A percentile compares a stretch with the other conserved stretches of the same genome.
Conservation (phyloP, 768 basidiomycete genomes). For the Xerocomellus chrysenteron region DNA sequence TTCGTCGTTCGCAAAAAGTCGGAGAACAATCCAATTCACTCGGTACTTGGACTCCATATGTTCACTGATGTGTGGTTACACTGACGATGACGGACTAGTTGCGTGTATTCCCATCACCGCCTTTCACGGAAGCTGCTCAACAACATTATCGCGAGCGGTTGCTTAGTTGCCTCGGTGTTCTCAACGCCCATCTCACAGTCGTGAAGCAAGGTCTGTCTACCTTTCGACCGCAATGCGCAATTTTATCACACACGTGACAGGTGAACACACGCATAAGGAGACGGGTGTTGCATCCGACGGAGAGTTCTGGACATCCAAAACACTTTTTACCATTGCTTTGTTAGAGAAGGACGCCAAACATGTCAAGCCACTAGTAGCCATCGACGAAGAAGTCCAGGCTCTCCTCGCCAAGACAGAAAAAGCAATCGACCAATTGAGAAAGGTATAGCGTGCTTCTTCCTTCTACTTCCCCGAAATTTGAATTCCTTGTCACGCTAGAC, state of each 20-base stretch:
- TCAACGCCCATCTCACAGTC: conserved; percentile 55
- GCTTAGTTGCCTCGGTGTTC: conserved; percentile 69
- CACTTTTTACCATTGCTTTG: conserved; percentile 51
- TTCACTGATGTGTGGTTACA: neutral
- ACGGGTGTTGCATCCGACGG: conserved; percentile 67
- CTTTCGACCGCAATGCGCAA: neutral
- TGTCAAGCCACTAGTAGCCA: conserved; percentile 47
- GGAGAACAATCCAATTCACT: conserved; percentile 56
- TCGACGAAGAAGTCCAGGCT: conserved; percentile 54
- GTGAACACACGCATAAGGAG: conserved; percentile 53
- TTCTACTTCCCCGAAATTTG: neutral
- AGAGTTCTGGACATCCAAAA: conserved; percentile 75
- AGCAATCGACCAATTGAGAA: conserved; percentile 40
- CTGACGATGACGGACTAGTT: conserved; percentile 37
- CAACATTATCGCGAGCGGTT: conserved; percentile 67
- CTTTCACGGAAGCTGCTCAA: conserved; percentile 72
- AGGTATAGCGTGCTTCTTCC: conserved; percentile 34
- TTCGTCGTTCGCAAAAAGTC: conserved; percentile 75
- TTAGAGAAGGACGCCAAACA: conserved; percentile 74
- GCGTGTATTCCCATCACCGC: conserved; percentile 58
- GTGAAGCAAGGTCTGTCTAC: conserved; percentile 49
- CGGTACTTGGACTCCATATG: conserved; percentile 41
- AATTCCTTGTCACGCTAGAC: conserved; percentile 7
- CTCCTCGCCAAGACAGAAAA: conserved; percentile 47
- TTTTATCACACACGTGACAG: conserved; percentile 13